These are phyloP conservation scores for Fusarium coicis DNA, from an alignment of 2,329 filamentous ascomycete genomes.

Conservation along the genomic window DNA sequence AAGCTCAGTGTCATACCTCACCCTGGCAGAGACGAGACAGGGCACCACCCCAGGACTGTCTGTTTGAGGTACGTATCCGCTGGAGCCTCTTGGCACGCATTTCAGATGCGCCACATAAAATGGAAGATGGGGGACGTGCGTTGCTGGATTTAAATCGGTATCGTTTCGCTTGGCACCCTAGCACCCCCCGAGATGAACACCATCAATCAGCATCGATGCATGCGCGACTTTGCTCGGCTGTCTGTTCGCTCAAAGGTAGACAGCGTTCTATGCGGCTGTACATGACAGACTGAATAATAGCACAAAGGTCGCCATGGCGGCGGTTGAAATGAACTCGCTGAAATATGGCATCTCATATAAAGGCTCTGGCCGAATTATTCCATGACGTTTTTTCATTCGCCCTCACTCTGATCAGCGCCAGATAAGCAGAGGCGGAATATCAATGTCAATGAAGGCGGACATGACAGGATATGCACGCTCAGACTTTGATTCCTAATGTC, in stretches of 20 bases:
- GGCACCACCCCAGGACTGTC: not conserved
- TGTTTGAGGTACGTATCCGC: slow-evolving; percentile 21
- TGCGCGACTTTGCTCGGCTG: slow-evolving; percentile 32
- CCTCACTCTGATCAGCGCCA: slow-evolving; percentile 8
- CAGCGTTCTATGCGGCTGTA: not conserved
- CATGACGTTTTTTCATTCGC: slow-evolving; percentile 6
- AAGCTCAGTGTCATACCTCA: slow-evolving; percentile 22
- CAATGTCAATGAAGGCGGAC: not conserved
- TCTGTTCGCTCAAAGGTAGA: not conserved
- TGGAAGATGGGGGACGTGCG: slow-evolving; percentile 27
- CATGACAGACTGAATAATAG: not conserved
- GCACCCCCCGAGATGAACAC: slow-evolving; percentile 33
- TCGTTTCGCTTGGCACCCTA: slow-evolving; percentile 37
- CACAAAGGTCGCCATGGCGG: not conserved
- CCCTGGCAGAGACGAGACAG: slow-evolving; percentile 10
- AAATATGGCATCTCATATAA: slow-evolving; percentile 1
- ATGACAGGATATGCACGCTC: not conserved
- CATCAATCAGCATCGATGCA: slow-evolving; percentile 15
- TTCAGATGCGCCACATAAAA: slow-evolving; percentile 32
- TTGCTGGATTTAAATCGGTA: slow-evolving; percentile 36
- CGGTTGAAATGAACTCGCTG: not conserved
- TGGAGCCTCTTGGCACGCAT: slow-evolving; percentile 22
- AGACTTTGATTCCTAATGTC: not conserved
- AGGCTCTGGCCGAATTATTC: not conserved
- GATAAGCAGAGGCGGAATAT: slow-evolving; percentile 3